Base-by-base conservation (phyloP, 345 rosid species). In the Murraya koenigii region DNA sequence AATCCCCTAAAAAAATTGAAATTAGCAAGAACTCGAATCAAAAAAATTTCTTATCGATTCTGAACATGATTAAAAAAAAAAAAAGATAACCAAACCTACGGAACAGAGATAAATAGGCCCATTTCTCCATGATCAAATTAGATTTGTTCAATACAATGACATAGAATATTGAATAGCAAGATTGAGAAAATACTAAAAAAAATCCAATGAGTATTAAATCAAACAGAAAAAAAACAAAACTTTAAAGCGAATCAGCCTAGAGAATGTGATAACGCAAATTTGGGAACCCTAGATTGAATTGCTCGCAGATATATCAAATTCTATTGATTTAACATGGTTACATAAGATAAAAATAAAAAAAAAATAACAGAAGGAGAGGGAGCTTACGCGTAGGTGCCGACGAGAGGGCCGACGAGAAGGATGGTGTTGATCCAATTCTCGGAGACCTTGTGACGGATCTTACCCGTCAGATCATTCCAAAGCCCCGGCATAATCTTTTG, bases 351-450 rank as follows among this genome's bases (percentile, higher is more conserved):
- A 62, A 77, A 20, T 3, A 20, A 65, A 19, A 3, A 19, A 9
- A 60, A 23, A 41, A n/a, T n/a, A n/a, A 61, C 8, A 36, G 30
- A 17, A 47, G 36, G 5, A 58, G 28, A 67, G 32, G 32, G 35
- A 69, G 39, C n/a, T 25, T 86, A 93, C 97, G 89, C 1, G 81
- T 89, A 90, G 75, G 85, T 82, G 85, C 88, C 90, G 80, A 92
- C 73, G 80, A 92, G 81, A 26, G 98, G 98, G 32, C 80, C 56
- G 60, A 92, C 84, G 70, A 94, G 90, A 80, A 92, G 92, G 70
- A 84, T 72, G 82, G 95, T 85, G 82, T 85, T 88, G 90, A 90
- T 82, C 98, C 98, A 94, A 77, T 92, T 94, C 79, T 94, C 97
- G 63, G 94, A 77, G 78, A 94, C 86, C 88, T 94, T 94, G 86